Evolutionary conservation across 208 protist species (phyloP), one percentile per base, ranked within the genome.

Genomic region (Trypanosoma lewisi): DNA sequence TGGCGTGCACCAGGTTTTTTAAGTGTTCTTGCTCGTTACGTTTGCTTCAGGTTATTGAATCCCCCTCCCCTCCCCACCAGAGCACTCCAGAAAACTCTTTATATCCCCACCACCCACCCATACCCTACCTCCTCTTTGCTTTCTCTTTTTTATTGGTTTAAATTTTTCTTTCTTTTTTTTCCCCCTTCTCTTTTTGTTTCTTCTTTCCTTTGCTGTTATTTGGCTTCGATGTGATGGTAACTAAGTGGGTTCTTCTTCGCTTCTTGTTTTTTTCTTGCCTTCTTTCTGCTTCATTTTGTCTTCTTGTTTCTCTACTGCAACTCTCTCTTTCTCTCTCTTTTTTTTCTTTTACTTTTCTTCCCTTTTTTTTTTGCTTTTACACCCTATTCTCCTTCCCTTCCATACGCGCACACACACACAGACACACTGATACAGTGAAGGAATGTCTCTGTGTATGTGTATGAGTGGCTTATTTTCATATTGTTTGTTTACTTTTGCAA

Each of bases 131-230:
- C 39, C n/a, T n/a, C n/a, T n/a, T n/a, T n/a, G n/a, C n/a, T n/a
- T n/a, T n/a, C n/a, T n/a, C n/a, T n/a, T n/a, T n/a, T n/a, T n/a
- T n/a, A n/a, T n/a, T n/a, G n/a, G n/a, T n/a, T 44, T 17, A 3
- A 3, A 44, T 19, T 19, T 17, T 44, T 14, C 41, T 39, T 48
- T 16, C 31, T 31, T 68, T 55, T 17, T 7, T 17, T 68, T 61
- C 6, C n/a, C 17, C 37, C 28, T 28, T 31, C 33, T 48, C 52
- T 49, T 49, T 50, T 49, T 61, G 3, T 66, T 45, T 28, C n/a
- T 41, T 53, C 58, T 45, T 44, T 31, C 21, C 25, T 63, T 52
- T 70, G 36, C 42, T 69, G 41, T 42, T 45, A 37, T 56, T 67
- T 56, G 25, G 6, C 12, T 67, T 51, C 8, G 9, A 12, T 59